Base-by-base conservation (phyloP, 2,329 filamentous ascomycete genomes). In the Aspergillus persii region DNA sequence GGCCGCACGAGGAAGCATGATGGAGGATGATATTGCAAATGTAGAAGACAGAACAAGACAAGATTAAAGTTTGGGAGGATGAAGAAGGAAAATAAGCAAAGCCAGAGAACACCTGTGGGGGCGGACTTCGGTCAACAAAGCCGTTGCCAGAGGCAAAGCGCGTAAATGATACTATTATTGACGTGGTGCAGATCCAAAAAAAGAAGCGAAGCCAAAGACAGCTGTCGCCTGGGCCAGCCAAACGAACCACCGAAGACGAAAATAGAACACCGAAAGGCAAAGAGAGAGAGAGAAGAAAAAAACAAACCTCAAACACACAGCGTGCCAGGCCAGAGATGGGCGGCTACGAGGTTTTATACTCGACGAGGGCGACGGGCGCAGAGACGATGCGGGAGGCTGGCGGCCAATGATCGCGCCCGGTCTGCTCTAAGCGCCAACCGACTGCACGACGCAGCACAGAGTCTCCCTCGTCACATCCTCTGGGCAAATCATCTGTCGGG, bases 221-320 rank as follows among this genome's bases (percentile, higher is more conserved):
- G 60, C 58, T 53, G 58, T 70, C 66, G 74, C 73, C 69, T 79
- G 76, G 77, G 69, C 77, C 77, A 77, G 77, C 77, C 77, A 78
- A 76, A 72, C 71, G 67, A 68, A 70, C 63, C 61, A 66, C 64
- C 54, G 52, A 54, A 57, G 60, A 71, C 61, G 61, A 72, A 70
- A 74, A 76, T 70, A 74, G 69, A 75, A 70, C 56, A 65, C 18
- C 18, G 18, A 23, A 23, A 23, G 18, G 18, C 18, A 23, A 23
- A 23, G 18, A 23, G 18, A 23, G 18, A 23, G 18, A 23, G 58
- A 55, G 59, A 63, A 57, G 60, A 63, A 58, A 18, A 56, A 73
- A 64, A 68, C 63, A 66, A 62, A 68, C 69, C 68, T 64, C 65
- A 64, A 63, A 64, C 54, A 62, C 61, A 64, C 52, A 62, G 62